These are phyloP conservation scores for Heritiera fomes DNA, from an alignment of 345 rosid species.

Conservation along the genomic window DNA sequence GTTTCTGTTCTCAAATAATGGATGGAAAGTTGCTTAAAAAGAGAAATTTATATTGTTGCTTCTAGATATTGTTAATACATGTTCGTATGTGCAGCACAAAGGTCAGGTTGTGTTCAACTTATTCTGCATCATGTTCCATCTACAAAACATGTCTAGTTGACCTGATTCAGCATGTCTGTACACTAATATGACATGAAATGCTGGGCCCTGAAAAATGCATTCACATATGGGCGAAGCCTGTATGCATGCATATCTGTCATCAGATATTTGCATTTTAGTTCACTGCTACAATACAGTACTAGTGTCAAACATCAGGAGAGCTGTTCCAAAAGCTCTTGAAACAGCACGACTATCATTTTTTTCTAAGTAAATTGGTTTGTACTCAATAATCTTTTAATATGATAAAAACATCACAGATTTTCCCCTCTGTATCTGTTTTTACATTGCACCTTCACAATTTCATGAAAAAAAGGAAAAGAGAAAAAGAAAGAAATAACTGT, in stretches of 20 bases:
- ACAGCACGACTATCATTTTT: neutral
- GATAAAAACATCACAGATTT: neutral
- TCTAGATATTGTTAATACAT: neutral
- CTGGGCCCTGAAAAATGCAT: conserved; percentile 10
- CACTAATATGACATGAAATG: neutral
- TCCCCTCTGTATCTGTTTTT: neutral
- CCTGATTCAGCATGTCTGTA: conserved; percentile 1
- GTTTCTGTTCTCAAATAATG: conserved; percentile 1
- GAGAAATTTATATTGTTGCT: neutral
- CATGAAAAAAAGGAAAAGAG: neutral
- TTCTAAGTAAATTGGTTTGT: neutral
- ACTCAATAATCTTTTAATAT: neutral
- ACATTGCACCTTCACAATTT: conserved; percentile 4
- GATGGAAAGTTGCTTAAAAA: neutral
- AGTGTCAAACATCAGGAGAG: neutral
- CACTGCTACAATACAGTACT: neutral
- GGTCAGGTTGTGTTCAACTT: neutral
- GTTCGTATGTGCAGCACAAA: neutral
- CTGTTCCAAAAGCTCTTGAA: conserved; percentile 9
- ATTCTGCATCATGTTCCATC: neutral
- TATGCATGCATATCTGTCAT: neutral
- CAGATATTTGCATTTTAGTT: neutral
- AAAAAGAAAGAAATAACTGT: neutral
- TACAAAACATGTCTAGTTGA: neutral
- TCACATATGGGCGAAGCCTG: neutral